Evolutionary conservation across 345 rosid genomes (phyloP).

Genomic region (Dovyalis caffra): DNA sequence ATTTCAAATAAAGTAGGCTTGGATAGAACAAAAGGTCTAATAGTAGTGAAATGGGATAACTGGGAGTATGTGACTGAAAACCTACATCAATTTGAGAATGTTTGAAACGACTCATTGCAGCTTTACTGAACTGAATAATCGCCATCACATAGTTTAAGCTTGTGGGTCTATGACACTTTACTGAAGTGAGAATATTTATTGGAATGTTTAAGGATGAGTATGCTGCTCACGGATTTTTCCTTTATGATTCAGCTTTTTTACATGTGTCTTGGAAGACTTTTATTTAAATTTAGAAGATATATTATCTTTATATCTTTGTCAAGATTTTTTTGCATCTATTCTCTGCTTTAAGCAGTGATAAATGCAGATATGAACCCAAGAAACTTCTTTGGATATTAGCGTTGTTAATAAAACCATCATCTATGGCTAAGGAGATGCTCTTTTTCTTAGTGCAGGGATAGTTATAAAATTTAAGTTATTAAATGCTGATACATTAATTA

Average conservation of each 20-base stretch:
- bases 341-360: background rate
- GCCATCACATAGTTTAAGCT: background rate
- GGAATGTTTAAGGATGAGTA: background rate
- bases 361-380: background rate
- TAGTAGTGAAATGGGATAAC: background rate
- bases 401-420: background rate
- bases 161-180: background rate
- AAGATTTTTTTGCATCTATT: background rate
- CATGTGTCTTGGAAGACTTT: background rate
- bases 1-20: background rate
- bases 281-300: background rate
- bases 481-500: background rate
- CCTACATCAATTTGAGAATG: background rate
- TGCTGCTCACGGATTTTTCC: background rate
- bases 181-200: background rate
- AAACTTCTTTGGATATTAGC: background rate
- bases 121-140: background rate
- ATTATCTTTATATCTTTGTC: background rate
- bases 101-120: background rate
- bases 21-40: background rate
- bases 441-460: background rate
- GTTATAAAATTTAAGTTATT: background rate
- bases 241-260: background rate
- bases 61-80: background rate
- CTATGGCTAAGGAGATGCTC: background rate